Percentiles rank a stretch among this genome's conserved stretches.
These are phyloP conservation scores for Hortaea werneckii DNA, from an alignment of 2,329 filamentous ascomycete species.

Conservation along the genomic window DNA sequence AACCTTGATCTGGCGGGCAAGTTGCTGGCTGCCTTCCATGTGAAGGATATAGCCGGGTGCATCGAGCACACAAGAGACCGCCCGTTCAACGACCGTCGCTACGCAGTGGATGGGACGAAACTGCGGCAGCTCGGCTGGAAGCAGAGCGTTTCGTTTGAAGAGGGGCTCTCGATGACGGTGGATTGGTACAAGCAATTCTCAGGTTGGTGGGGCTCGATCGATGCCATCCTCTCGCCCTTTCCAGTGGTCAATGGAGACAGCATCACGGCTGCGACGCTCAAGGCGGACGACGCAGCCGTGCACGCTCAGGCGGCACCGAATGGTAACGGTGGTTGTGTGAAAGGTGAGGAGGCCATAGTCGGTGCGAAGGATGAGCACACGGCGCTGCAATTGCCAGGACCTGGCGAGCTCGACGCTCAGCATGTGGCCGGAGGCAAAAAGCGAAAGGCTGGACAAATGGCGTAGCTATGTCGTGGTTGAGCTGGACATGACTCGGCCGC, in stretches of 20 bases:
- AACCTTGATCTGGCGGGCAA: conserved; percentile 59
- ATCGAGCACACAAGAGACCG: conserved; percentile 68
- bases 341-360: too few relatives aligned
- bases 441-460: conserved; percentile 15
- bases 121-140: conserved; percentile 58
- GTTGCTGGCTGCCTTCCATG: conserved; percentile 53
- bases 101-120: conserved; percentile 61
- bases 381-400: conserved; percentile 2
- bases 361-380: too few relatives aligned
- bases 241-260: conserved; percentile 25
- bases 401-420: background rate
- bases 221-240: conserved; percentile 57
- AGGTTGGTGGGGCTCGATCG: conserved; percentile 64
- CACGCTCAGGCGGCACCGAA: too few relatives aligned
- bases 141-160: conserved; percentile 54
- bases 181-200: conserved; percentile 60
- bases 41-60: conserved; percentile 48
- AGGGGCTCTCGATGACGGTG: conserved; percentile 54
- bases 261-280: conserved; percentile 1
- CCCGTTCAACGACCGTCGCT: conserved; percentile 67
- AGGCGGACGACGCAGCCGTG: background rate
- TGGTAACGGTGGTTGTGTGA: too few relatives aligned
- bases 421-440: conserved; percentile 9
- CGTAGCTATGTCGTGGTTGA: conserved; percentile 1
- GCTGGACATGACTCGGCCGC: too few relatives aligned